A percentile compares a stretch with the other conserved stretches of the same genome.
Evolutionary conservation across 2,329 filamentous ascomycete species (phyloP).

Genomic region (Acephala macrosclerotiorum): DNA sequence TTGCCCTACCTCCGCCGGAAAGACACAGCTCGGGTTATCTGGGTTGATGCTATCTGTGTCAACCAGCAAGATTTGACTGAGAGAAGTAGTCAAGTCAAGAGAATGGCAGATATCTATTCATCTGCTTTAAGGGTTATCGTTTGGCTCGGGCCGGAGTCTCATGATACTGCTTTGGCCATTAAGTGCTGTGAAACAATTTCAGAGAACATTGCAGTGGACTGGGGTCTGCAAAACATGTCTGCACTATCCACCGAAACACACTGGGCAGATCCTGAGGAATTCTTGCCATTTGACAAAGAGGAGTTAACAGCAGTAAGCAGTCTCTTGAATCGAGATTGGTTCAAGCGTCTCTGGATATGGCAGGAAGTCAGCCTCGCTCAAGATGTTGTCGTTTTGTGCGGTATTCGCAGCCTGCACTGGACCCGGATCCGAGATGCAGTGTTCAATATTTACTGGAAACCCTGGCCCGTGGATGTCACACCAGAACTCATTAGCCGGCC

Average conservation of each 20-base stretch:
- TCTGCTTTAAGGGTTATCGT: background rate
- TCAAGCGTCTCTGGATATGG: background rate
- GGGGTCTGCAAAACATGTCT: background rate
- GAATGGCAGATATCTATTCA: conserved; percentile 2
- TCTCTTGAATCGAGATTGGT: background rate
- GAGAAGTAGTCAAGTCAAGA: background rate
- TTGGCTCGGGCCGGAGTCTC: background rate
- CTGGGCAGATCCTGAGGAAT: background rate
- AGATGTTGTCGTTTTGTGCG: background rate
- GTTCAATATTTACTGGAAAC: no score
- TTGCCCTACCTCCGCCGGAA: background rate
- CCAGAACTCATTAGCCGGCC: no score
- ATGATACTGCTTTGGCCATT: background rate
- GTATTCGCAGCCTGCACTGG: background rate
- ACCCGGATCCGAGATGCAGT: no score
- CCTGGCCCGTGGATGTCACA: no score
- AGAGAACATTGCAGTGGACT: background rate
- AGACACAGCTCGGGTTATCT: background rate
- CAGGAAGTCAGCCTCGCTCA: background rate
- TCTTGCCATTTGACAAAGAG: no score
- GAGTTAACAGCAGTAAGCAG: background rate
- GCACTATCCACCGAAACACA: background rate
- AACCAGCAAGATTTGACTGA: background rate
- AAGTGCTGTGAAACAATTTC: background rate
- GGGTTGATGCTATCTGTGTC: conserved; percentile 5